Evolutionary conservation across 2,329 filamentous ascomycete genomes (phyloP).

Genomic region (Stagonosporopsis vannaccii): DNA sequence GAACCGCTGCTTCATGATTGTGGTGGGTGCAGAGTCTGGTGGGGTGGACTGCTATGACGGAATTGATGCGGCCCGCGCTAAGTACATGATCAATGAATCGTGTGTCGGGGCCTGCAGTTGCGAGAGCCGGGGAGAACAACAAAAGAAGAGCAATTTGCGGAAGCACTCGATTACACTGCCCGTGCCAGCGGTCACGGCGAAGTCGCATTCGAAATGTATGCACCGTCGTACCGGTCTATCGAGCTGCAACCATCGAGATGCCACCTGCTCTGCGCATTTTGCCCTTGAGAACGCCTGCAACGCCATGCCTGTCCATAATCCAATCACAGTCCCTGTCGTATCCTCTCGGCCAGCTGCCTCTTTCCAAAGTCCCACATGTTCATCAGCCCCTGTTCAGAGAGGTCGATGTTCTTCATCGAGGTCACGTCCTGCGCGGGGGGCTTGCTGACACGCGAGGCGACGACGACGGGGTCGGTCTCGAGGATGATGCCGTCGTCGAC

Average conservation of each 20-base stretch:
- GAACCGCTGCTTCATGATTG: conserved; percentile 78
- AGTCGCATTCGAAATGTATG: conserved; percentile 11
- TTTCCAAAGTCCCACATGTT: conserved; percentile 95
- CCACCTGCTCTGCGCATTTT: conserved; percentile 29
- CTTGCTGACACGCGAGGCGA: conserved; percentile 89
- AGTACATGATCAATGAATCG: not conserved
- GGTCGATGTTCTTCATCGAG: conserved; percentile 90
- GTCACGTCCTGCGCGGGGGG: conserved; percentile 87
- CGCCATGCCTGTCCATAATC: conserved; percentile 32
- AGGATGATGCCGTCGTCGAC: conserved; percentile 81
- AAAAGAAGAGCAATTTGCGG: no score
- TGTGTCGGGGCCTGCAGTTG: not conserved
- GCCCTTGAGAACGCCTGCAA: conserved; percentile 40
- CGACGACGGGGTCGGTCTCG: conserved; percentile 94
- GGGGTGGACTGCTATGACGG: conserved; percentile 44
- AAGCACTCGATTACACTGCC: not conserved
- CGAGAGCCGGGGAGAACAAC: no score
- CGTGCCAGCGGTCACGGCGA: conserved; percentile 14
- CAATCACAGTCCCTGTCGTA: conserved; percentile 72
- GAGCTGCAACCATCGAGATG: conserved; percentile 17
- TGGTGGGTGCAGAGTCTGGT: conserved; percentile 40
- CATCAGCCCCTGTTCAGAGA: conserved; percentile 93
- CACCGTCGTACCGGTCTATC: conserved; percentile 19
- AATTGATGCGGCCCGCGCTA: conserved; percentile 21
- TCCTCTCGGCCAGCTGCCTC: conserved; percentile 86